phyloP scores from a whole-genome alignment of 495 filamentous ascomycete species.

The Penicillium alfredii region DNA sequence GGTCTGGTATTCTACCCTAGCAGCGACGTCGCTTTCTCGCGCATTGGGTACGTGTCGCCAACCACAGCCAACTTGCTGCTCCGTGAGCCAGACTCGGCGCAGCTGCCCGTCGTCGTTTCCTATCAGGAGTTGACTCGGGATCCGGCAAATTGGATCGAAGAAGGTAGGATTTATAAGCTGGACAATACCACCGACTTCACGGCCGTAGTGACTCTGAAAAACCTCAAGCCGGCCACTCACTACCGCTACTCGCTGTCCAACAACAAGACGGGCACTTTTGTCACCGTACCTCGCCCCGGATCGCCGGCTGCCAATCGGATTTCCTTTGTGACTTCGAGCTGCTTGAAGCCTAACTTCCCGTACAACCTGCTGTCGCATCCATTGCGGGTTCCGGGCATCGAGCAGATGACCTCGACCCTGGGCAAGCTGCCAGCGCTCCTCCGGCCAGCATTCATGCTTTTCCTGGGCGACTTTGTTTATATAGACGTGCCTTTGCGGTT shows the following conservation, averaged over 20 bases:
- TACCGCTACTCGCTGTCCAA: constrained; percentile 83
- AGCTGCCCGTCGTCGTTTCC: constrained; percentile 67
- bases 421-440: constrained; percentile 57
- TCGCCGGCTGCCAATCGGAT: constrained; percentile 57
- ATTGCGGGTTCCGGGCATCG: constrained; percentile 71
- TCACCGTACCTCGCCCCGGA: constrained; percentile 63
- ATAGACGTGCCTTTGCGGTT: constrained; percentile 82
- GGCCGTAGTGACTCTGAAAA: constrained; percentile 48
- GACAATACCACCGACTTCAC: constrained; percentile 80
- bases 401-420: constrained; percentile 50
- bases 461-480: constrained; percentile 99
- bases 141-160: constrained; percentile 55
- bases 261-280: constrained; percentile 71
- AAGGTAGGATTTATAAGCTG: constrained; percentile 56
- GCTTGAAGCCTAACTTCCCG: constrained; percentile 83
- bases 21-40: constrained; percentile 73
- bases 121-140: constrained; percentile 40
- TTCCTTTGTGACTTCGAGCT: constrained; percentile 86
- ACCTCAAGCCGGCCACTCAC: constrained; percentile 53
- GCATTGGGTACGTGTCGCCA: constrained; percentile 80
- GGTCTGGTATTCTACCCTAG: constrained; percentile 60
- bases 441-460: constrained; percentile 79
- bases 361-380: constrained; percentile 80
- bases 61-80: constrained; percentile 74
- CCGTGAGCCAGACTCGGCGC: constrained; percentile 69